Evolutionary conservation across 495 filamentous ascomycete species (phyloP).

Genomic region (Wilcoxina mikolae): DNA sequence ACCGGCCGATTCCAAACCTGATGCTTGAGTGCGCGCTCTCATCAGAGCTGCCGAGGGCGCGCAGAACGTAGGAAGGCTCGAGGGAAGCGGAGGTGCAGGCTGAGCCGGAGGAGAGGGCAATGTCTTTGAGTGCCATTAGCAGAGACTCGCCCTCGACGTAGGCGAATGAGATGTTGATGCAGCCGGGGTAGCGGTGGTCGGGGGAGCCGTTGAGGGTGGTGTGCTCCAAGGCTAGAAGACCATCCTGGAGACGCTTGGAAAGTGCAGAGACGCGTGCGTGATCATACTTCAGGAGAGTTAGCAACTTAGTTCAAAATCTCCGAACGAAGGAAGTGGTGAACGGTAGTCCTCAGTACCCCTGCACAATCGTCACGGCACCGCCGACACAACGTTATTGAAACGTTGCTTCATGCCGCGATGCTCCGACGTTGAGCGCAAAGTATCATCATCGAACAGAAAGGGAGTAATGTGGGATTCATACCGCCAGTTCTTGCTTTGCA

Average conservation of each 20-base stretch:
- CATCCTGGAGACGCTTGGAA: constrained; percentile 67
- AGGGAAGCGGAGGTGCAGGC: constrained; percentile 94
- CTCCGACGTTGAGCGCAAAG: constrained; percentile 47
- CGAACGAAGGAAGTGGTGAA: neutral
- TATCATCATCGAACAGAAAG: constrained; percentile 10
- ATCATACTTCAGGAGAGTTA: constrained; percentile 54
- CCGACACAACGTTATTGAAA: constrained; percentile 5
- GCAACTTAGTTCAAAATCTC: neutral
- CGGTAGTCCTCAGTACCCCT: constrained; percentile 14
- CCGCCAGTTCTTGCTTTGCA: constrained; percentile 71
- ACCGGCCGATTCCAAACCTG: constrained; percentile 90
- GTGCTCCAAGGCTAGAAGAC: constrained; percentile 77
- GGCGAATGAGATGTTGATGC: constrained; percentile 95
- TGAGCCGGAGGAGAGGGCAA: constrained; percentile 90
- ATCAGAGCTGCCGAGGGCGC: constrained; percentile 86
- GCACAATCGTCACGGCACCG: constrained; percentile 8
- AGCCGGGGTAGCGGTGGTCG: constrained; percentile 76
- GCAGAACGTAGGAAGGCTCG: constrained; percentile 88
- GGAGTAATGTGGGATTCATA: constrained; percentile 37
- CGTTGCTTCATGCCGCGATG: constrained; percentile 26
- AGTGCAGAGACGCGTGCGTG: constrained; percentile 63
- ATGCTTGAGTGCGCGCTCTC: constrained; percentile 97
- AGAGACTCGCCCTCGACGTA: constrained; percentile 97
- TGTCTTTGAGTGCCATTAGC: constrained; percentile 95
- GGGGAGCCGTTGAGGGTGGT: constrained; percentile 81